These are phyloP conservation scores for Massariosphaeria phaeospora DNA, from an alignment of 495 filamentous ascomycete species.

Conservation along the genomic window DNA sequence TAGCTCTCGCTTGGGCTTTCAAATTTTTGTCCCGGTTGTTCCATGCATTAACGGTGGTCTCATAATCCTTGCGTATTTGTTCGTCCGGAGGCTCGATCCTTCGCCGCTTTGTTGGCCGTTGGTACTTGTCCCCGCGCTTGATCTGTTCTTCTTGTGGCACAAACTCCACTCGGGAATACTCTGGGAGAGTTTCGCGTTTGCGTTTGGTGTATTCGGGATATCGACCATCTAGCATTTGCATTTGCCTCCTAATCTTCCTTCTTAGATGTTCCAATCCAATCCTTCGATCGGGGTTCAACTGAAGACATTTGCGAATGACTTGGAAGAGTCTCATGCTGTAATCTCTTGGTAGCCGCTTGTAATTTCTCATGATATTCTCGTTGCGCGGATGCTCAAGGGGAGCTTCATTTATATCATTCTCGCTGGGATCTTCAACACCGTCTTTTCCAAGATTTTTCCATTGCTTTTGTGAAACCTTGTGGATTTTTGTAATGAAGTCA, in stretches of 20 bases:
- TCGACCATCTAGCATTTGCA: background rate
- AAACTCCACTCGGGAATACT: background rate
- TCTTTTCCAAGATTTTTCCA: background rate
- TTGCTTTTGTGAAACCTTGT: no score
- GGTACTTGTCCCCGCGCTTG: background rate
- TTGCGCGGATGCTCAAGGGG: no score
- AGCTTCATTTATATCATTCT: background rate
- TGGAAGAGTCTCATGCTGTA: background rate
- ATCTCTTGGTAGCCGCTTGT: background rate
- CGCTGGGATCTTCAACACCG: background rate
- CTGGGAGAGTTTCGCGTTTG: background rate
- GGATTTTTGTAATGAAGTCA: no score
- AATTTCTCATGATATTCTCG: background rate
- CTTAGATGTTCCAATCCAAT: background rate
- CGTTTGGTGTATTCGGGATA: background rate
- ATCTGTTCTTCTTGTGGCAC: background rate
- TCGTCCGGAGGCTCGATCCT: no score
- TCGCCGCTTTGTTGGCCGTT: no score
- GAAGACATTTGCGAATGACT: background rate
- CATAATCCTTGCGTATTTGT: no score
- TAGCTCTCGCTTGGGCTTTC: no score
- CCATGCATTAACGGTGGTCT: no score
- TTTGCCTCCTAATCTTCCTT: background rate
- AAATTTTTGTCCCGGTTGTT: no score
- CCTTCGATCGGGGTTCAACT: background rate